Percentiles rank a stretch among this genome's conserved stretches.
Conservation (phyloP, 192 early-diverging fungal species). For the Backusella sp. region DNA sequence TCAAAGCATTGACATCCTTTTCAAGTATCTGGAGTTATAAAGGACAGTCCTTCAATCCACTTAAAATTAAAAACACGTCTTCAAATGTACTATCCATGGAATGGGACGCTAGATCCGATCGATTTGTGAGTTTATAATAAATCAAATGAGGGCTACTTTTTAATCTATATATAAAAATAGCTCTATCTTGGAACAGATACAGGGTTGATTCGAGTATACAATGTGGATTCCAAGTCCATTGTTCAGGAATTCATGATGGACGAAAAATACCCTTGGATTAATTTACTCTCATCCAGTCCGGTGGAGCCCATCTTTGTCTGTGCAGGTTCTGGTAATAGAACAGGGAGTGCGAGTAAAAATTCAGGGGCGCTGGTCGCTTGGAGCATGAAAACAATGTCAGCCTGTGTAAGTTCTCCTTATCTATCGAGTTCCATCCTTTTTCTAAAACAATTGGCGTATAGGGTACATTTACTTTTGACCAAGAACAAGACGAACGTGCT, state of each 20-base stretch:
- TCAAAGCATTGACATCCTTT: background rate
- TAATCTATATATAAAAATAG: conserved; percentile 21
- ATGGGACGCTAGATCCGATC: conserved; percentile 49
- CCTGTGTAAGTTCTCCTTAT: conserved; percentile 34
- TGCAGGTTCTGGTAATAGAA: conserved; percentile 34
- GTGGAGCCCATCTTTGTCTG: conserved; percentile 54
- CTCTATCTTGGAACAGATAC: conserved; percentile 55
- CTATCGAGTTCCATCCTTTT: background rate
- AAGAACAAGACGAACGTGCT: conserved; percentile 17
- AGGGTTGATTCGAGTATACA: conserved; percentile 51
- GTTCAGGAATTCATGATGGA: conserved; percentile 56
- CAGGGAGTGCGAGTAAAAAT: conserved; percentile 20
- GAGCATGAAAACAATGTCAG: conserved; percentile 54
- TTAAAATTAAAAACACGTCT: conserved; percentile 35
- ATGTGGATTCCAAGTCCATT: conserved; percentile 50
- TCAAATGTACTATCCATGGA: conserved; percentile 41
- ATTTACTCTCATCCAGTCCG: conserved; percentile 50
- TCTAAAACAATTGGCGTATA: conserved; percentile 14
- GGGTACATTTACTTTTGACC: conserved; percentile 34
- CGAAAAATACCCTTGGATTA: conserved; percentile 46
- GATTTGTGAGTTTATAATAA: conserved; percentile 31
- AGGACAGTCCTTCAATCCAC: conserved; percentile 29
- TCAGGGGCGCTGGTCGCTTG: conserved; percentile 48
- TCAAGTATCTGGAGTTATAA: conserved; percentile 43
- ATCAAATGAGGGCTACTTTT: background rate